Base-by-base conservation (phyloP, 495 filamentous ascomycete genomes). In the Evernia prunastri region DNA sequence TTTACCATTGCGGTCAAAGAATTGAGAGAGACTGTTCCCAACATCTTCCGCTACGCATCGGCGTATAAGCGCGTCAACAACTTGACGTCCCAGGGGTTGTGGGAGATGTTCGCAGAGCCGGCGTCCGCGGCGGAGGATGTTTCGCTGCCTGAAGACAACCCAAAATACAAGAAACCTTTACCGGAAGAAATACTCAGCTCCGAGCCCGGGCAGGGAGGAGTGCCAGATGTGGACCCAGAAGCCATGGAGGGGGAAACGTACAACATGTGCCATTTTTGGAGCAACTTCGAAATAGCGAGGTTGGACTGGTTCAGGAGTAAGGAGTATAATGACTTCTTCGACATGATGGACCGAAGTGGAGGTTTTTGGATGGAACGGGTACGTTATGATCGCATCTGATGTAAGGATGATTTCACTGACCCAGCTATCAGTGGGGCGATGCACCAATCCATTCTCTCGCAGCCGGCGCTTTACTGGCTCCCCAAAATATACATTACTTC, bases 191-290 rank as follows among this genome's bases (percentile, higher is more conserved):
- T 96, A 47, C 75, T 92, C 40, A 83, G 84, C 70, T 85, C 81
- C 63, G 89, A 97, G 66, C 87, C 90, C 15, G 87, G 86, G 53
- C 82, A 84, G 59, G 86, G 84, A 62, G 82, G 81, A 35, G 73
- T 91, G 20, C 86, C 88, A 42, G 89, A 96, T 56, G 86, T 96
- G 53, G 91, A 97, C 72, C 84, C 86, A 0, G 95, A 97, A 71
- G 86, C 87, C 23, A 99, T 99, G 94, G 95, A 97, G 72, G 89
- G 90, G 64, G 94, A 99, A 71, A 89, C 83, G 67, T 99, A 99
- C 79, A 99, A 99, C 80, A 99, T 99, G 94, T 99, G 94, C 77
- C 94, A 99, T 81, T 99, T 97, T 81, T 99, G 94, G 94, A 96
- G 91, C 80, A 99, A 99, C 74, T 99, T 99, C 64, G 94, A 99